phyloP scores from a whole-genome alignment of 1,139 yeast genomes.

The Yamadazyma membranifaciens region DNA sequence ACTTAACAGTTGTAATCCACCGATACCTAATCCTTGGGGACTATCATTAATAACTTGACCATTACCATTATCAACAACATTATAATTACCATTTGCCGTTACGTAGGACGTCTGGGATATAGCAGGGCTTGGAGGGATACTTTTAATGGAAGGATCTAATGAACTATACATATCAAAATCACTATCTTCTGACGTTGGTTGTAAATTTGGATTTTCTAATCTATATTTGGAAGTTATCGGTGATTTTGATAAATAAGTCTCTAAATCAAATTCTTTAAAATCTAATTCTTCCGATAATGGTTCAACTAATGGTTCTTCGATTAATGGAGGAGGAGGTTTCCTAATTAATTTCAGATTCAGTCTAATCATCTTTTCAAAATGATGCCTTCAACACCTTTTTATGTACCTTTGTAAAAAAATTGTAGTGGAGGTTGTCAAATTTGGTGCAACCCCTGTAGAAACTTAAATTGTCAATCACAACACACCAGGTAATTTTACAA shows the following conservation, averaged over 20 bases:
- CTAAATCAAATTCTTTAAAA: conserved; percentile 18
- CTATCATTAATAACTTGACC: neutral
- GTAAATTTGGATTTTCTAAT: conserved; percentile 28
- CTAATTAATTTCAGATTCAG: conserved; percentile 9
- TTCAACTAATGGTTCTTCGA: conserved; percentile 3
- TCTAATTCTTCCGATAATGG: conserved; percentile 5
- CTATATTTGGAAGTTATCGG: conserved; percentile 24
- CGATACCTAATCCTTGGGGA: neutral
- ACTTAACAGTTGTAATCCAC: too few relatives aligned
- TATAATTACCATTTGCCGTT: neutral
- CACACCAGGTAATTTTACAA: too few relatives aligned
- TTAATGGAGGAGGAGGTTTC: conserved; percentile 13
- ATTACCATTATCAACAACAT: neutral
- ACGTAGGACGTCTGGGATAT: conserved; percentile 2
- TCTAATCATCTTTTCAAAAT: conserved; percentile 3
- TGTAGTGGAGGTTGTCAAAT: too few relatives aligned
- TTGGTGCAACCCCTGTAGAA: too few relatives aligned
- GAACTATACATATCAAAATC: conserved; percentile 12
- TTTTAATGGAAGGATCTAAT: conserved; percentile 13
- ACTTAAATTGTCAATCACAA: too few relatives aligned
- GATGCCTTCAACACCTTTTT: too few relatives aligned
- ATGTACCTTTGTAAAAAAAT: too few relatives aligned
- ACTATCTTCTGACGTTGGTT: conserved; percentile 15
- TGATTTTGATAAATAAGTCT: conserved; percentile 23
- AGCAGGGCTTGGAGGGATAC: conserved; percentile 10